Conservation (phyloP, 176 grass and related monocot species). For the Triticum turgidum region DNA sequence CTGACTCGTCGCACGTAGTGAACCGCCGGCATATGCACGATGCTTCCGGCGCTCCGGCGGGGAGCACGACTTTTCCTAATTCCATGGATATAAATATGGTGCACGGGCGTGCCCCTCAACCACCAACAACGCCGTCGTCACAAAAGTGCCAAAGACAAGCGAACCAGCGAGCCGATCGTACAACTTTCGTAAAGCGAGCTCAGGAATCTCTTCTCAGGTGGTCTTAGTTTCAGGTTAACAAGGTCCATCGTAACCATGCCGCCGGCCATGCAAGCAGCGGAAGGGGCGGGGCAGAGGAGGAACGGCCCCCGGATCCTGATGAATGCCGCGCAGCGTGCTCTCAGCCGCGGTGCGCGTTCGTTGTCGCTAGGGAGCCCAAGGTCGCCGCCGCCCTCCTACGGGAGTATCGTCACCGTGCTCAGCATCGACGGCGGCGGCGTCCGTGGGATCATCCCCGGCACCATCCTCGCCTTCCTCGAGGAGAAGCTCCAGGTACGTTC, state of each 20-base stretch:
- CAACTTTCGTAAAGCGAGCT: neutral
- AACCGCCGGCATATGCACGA: neutral
- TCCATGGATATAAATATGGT: neutral
- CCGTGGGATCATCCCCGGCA: neutral
- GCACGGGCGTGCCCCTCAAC: neutral
- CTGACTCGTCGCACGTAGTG: neutral
- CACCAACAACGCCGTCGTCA: neutral
- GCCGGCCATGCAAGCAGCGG: neutral
- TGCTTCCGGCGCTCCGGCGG: neutral
- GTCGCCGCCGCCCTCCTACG: neutral
- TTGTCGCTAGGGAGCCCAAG: neutral
- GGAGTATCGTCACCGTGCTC: conserved; percentile 14
- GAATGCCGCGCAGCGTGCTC: neutral
- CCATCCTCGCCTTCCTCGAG: conserved; percentile 4
- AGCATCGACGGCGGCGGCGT: conserved; percentile 7
- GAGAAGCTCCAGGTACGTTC: neutral
- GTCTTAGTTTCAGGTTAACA: neutral
- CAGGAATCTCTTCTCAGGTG: neutral
- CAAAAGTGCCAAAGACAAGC: neutral
- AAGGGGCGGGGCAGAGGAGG: neutral
- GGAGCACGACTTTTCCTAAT: neutral
- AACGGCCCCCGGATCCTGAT: neutral
- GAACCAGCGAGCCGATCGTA: neutral
- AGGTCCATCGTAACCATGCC: neutral
- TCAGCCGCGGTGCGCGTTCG: neutral